These are phyloP conservation scores for Thalia dealbata DNA, from an alignment of 176 grass and related monocot species.

Conservation along the genomic window DNA sequence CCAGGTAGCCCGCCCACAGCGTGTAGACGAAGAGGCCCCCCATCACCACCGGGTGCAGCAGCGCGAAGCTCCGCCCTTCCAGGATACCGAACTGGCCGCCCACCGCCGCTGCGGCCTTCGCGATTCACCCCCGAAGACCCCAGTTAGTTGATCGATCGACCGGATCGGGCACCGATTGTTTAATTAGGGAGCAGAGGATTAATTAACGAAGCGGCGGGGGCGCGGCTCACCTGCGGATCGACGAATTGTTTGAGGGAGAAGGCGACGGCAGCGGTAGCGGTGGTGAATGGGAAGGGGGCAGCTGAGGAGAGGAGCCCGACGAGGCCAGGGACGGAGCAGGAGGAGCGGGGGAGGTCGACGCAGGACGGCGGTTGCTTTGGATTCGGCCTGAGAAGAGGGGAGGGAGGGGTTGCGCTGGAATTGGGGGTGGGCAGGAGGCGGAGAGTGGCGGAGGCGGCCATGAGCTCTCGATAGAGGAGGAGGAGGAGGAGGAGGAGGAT, in stretches of 20 bases:
- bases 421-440: conserved; percentile 11
- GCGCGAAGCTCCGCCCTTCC: conserved; percentile 59
- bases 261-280: background rate
- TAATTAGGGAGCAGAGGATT: background rate
- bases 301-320: background rate
- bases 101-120: conserved; percentile 35
- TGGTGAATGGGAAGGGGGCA: background rate
- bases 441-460: conserved; percentile 26
- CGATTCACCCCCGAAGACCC: background rate
- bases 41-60: conserved; percentile 77
- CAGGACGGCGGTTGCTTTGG: background rate
- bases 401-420: background rate
- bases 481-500: background rate
- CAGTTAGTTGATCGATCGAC: background rate
- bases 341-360: no score
- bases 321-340: background rate
- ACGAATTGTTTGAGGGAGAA: conserved; percentile 13
- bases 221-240: conserved; percentile 1
- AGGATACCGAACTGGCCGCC: conserved; percentile 83
- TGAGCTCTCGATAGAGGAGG: background rate
- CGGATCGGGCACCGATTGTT: background rate
- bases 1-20: conserved; percentile 83
- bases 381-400: background rate
- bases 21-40: conserved; percentile 77
- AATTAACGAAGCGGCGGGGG: background rate